phyloP scores from a whole-genome alignment of 1,284 basidiomycete species.

The Heterobasidion irregulare region DNA sequence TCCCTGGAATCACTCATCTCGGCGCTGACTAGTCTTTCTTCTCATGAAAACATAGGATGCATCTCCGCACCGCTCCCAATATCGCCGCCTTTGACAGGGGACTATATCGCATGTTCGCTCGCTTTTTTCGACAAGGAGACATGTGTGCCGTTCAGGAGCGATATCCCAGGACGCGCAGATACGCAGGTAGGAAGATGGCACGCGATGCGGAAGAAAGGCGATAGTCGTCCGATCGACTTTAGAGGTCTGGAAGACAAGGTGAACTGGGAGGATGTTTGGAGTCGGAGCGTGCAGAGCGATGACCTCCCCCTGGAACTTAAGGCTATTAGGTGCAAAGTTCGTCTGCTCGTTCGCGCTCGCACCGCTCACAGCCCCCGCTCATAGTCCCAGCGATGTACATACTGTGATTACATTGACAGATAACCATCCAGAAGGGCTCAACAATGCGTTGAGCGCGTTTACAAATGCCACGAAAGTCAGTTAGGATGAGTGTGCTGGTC shows the following conservation, averaged over 20 bases:
- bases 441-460: conserved; percentile 39
- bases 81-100: conserved; percentile 4
- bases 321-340: conserved; percentile 23
- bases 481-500: background rate
- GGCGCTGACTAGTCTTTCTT: conserved; percentile 30
- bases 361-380: background rate
- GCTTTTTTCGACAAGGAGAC: conserved; percentile 32
- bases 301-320: conserved; percentile 30
- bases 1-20: conserved; percentile 29
- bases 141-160: conserved; percentile 46
- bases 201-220: conserved; percentile 28
- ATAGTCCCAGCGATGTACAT: conserved; percentile 24
- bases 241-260: conserved; percentile 12
- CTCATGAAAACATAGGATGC: conserved; percentile 43
- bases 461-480: conserved; percentile 45
- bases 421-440: conserved; percentile 51
- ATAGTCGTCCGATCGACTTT: too few species aligned
- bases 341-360: background rate
- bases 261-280: conserved; percentile 50
- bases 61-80: conserved; percentile 40
- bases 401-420: conserved; percentile 60
- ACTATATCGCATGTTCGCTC: conserved; percentile 41
- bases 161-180: conserved; percentile 44
- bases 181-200: conserved; percentile 65
- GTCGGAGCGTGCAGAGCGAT: conserved; percentile 17